These are phyloP conservation scores for Paraphysoderma sedebokerense DNA, from an alignment of 371 early-diverging fungal genomes.

Conservation along the genomic window DNA sequence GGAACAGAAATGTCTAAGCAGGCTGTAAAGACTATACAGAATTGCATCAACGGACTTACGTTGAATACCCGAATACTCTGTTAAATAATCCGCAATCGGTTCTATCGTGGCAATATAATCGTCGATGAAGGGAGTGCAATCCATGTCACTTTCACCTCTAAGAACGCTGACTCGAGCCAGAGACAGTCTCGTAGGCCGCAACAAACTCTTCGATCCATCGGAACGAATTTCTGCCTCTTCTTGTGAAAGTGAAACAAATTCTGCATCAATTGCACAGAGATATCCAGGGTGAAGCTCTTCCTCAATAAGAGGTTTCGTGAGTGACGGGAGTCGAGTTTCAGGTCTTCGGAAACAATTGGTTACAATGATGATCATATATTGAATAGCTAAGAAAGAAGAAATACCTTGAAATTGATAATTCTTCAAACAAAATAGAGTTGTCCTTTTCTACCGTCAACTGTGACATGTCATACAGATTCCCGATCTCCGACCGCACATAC, in stretches of 20 bases:
- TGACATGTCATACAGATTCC: too few species aligned
- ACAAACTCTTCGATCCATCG: conserved; percentile 65
- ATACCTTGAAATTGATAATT: too few species aligned
- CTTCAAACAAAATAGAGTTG: too few species aligned
- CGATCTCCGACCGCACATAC: too few species aligned
- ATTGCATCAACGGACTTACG: too few species aligned
- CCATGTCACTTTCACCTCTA: conserved; percentile 51
- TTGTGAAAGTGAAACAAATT: conserved; percentile 66
- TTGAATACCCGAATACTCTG: conserved; percentile 81
- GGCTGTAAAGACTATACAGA: too few species aligned
- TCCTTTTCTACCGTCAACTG: too few species aligned
- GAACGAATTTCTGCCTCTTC: conserved; percentile 81
- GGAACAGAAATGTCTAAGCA: too few species aligned
- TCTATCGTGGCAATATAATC: conserved; percentile 76
- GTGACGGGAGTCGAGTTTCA: conserved; percentile 6
- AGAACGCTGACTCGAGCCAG: conserved; percentile 82
- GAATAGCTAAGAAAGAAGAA: too few species aligned
- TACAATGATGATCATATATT: too few species aligned
- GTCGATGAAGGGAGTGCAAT: conserved; percentile 78
- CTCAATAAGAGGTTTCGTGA: not conserved
- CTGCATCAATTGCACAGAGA: conserved; percentile 77
- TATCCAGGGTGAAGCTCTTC: conserved; percentile 26
- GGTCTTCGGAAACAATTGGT: too few species aligned
- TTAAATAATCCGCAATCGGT: conserved; percentile 73
- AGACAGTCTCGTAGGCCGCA: conserved; percentile 59